Conservation (phyloP, 441 rosid species). For the Francoa sonchifolia region DNA sequence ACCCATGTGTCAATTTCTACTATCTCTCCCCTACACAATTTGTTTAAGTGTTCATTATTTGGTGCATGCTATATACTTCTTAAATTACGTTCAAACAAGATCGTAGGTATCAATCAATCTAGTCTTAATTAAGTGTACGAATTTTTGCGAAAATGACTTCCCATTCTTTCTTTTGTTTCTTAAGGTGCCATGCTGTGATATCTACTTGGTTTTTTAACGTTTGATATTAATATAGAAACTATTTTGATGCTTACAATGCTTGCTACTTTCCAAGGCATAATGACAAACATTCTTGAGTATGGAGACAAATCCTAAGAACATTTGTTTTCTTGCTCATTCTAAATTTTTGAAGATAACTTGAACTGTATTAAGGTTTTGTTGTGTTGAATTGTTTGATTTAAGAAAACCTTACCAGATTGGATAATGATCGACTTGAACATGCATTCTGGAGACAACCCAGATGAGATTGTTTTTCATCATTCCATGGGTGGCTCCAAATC, state of each 20-base stretch:
- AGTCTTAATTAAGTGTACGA: no score
- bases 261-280: not conserved
- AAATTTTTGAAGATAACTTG: no score
- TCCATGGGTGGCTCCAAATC: conserved; percentile 68
- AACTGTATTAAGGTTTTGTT: no score
- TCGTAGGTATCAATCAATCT: not conserved
- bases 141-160: no score
- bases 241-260: not conserved
- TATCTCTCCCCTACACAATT: conserved; percentile 47
- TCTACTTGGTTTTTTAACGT: no score
- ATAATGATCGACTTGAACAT: conserved; percentile 42
- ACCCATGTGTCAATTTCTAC: conserved; percentile 73
- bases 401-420: conserved; percentile 45
- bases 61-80: not conserved
- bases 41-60: not conserved
- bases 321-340: not conserved
- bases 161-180: no score
- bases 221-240: no score
- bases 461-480: conserved; percentile 63
- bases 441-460: conserved; percentile 73
- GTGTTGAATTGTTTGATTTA: no score
- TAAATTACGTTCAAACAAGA: no score
- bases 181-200: no score
- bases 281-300: no score
- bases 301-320: not conserved